Base-by-base conservation (phyloP, 345 rosid species). In the Salix koriyanagi region DNA sequence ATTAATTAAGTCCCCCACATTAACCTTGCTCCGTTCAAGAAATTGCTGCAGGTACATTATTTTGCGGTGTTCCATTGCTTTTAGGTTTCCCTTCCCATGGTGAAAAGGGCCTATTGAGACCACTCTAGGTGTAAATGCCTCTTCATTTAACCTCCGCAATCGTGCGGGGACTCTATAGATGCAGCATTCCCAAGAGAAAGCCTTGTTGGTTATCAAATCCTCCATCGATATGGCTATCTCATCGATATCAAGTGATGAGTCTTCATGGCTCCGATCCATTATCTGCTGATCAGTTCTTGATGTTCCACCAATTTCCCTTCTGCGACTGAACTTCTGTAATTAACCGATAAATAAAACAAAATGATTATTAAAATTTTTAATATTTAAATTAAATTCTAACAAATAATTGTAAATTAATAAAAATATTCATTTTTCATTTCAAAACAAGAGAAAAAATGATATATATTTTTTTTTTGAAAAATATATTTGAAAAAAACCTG, bases 61-160 rank as follows among this genome's bases (percentile, higher is more conserved):
- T 30, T 78, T 72, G 16, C 65, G 76, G 67, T 48, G 58, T 52
- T 72, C 76, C 80, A 78, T 71, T 13, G 54, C 44, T 23, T 12
- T 3, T 5, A 37, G 39, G 1, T 73, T 7, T 15, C 25, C 1
- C 18, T 61, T 39, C 0, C 68, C 50, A 23, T 41, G 37, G 42
- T 70, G 74, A 50, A 70, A 0, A 0, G 74, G 62, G 0, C 64
- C 62, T 2, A 50, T 28, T n/a, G 74, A 30, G 11, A 70, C 62
- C 4, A 14, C 36, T 3, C 18, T 10, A 14, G 74, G 74, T 3
- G 62, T 30, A 41, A 19, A 70, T 25, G 62, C 74, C n/a, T 70
- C 19, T 5, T 50, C 42, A 32, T 70, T 70, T 32, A 70, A 30
- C 37, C 18, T 3, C 1, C 62, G 28, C 2, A 70, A 39, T 48